Conservation (phyloP, 2,329 filamentous ascomycete genomes). For the Pseudocercospora fuligena region DNA sequence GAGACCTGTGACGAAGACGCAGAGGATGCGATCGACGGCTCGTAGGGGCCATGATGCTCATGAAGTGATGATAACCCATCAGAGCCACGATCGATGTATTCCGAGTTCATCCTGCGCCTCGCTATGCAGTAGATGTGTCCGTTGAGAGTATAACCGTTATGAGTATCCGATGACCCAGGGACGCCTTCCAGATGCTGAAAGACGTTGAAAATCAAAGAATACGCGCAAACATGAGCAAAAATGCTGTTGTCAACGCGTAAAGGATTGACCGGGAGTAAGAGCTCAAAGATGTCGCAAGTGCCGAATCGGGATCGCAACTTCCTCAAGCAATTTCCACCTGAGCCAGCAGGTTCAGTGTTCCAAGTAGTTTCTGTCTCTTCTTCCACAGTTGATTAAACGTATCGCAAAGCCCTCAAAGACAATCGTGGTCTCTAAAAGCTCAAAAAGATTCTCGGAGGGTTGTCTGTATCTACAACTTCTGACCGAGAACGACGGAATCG, state of each 20-base stretch:
- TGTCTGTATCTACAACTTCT: slow-evolving; percentile 27
- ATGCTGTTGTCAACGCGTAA: slow-evolving; percentile 13
- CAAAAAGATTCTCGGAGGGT: slow-evolving; percentile 5
- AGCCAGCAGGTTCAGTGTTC: slow-evolving; percentile 22
- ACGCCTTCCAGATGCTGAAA: slow-evolving; percentile 40
- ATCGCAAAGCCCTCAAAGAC: slow-evolving; percentile 12
- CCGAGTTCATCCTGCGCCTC: slow-evolving; percentile 36
- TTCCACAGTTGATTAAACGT: slow-evolving; percentile 18
- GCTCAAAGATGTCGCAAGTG: background rate
- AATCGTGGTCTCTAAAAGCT: slow-evolving; percentile 17
- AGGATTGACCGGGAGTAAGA: background rate
- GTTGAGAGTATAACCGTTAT: slow-evolving; percentile 34
- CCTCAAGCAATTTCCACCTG: background rate
- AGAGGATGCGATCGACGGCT: slow-evolving; percentile 72
- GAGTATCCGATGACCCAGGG: slow-evolving; percentile 27
- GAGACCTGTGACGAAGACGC: slow-evolving; percentile 77
- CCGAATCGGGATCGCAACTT: background rate
- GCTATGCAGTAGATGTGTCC: slow-evolving; percentile 32
- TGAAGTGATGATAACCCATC: slow-evolving; percentile 42
- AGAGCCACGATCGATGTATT: slow-evolving; percentile 24
- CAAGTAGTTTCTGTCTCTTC: slow-evolving; percentile 31
- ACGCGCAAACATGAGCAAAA: slow-evolving; percentile 25
- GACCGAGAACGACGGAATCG: slow-evolving; percentile 25
- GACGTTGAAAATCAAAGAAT: slow-evolving; percentile 28
- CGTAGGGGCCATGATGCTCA: slow-evolving; percentile 59